Percentiles rank a stretch among this genome's conserved stretches.
Conservation (phyloP, 164 flowering plant genomes). For the Chimonanthus salicifolius region DNA sequence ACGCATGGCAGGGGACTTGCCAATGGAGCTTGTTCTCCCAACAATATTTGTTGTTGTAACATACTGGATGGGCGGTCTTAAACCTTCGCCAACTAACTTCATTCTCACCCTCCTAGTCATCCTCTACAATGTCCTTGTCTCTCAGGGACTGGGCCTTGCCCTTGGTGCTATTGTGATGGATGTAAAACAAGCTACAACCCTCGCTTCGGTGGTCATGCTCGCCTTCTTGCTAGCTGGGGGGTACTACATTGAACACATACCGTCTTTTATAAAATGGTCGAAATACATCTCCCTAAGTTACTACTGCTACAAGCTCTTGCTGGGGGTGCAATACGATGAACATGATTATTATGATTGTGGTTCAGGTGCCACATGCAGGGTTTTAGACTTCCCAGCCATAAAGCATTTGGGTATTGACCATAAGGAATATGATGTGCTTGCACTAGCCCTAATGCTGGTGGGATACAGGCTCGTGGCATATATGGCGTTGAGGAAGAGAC, state of each 20-base stretch:
- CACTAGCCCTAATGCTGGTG: conserved; percentile 61
- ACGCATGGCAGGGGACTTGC: conserved; percentile 68
- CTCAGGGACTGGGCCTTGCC: conserved; percentile 86
- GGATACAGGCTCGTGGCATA: conserved; percentile 81
- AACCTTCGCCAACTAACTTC: conserved; percentile 47
- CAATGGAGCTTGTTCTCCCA: conserved; percentile 92
- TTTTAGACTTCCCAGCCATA: conserved; percentile 58
- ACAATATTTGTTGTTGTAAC: conserved; percentile 54
- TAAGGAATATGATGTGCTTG: conserved; percentile 51
- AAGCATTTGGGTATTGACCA: conserved; percentile 37
- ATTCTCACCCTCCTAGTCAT: conserved; percentile 48
- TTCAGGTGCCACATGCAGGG: conserved; percentile 37
- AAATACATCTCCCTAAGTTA: conserved; percentile 77
- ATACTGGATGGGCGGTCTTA: conserved; percentile 93
- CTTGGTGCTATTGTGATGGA: conserved; percentile 91
- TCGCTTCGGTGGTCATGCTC: conserved; percentile 82
- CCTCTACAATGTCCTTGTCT: conserved; percentile 73
- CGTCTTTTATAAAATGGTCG: conserved; percentile 69
- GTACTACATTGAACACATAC: conserved; percentile 84
- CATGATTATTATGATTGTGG: conserved; percentile 65
- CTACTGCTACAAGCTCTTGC: conserved; percentile 79
- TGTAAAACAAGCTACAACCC: conserved; percentile 64
- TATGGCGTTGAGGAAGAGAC: conserved; percentile 55
- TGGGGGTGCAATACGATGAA: conserved; percentile 62
- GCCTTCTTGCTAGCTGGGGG: conserved; percentile 78